Evolutionary conservation across 192 early-diverging fungal genomes (phyloP).

Genomic region (Phlyctochytrium planicorne): DNA sequence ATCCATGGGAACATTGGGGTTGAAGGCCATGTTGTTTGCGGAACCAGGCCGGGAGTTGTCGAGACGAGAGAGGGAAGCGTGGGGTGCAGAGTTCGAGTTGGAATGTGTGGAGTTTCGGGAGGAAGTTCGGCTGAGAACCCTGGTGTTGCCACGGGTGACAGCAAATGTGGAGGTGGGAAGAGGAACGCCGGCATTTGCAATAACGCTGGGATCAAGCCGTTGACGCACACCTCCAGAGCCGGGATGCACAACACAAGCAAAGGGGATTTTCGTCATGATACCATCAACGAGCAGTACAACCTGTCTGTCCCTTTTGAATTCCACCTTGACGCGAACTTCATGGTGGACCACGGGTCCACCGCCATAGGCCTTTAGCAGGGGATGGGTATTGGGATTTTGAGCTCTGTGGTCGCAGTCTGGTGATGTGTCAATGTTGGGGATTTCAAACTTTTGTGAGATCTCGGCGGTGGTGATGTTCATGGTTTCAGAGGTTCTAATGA

Average conservation of each 20-base stretch:
- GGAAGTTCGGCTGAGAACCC: too few species aligned
- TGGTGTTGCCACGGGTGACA: not conserved
- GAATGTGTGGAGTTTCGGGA: too few species aligned
- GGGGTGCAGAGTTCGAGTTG: too few species aligned
- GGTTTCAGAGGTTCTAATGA: not conserved
- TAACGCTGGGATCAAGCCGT: not conserved
- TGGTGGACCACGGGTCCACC: not conserved
- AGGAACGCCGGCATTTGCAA: not conserved
- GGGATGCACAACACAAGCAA: not conserved
- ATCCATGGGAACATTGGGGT: too few species aligned
- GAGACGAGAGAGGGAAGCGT: too few species aligned
- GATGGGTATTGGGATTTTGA: not conserved
- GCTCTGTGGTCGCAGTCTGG: not conserved
- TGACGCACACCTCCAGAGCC: not conserved
- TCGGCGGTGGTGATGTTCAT: not conserved
- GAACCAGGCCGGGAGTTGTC: too few species aligned
- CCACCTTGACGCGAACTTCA: not conserved
- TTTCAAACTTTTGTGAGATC: not conserved
- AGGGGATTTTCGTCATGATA: not conserved
- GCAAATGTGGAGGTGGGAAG: not conserved
- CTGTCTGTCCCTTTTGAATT: not conserved
- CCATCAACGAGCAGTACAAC: not conserved
- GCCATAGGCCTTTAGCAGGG: not conserved
- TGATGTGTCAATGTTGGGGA: not conserved
- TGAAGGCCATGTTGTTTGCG: too few species aligned